Conservation (phyloP, 352 stramenopile genomes). For the Peronospora destructor region DNA sequence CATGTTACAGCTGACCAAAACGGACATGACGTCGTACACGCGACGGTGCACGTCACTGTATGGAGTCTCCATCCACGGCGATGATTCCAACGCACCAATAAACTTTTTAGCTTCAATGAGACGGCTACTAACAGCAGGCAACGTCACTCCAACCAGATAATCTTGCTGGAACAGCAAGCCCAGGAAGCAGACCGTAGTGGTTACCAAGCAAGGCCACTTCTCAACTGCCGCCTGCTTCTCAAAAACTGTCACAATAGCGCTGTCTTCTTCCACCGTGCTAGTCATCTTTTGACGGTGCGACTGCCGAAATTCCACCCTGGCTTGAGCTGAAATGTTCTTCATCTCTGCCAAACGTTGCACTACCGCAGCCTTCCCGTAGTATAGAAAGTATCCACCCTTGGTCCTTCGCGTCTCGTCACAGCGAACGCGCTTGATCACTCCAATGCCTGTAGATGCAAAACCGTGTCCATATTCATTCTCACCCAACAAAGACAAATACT, state of each 20-base stretch:
- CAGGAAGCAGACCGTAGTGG: constrained; percentile 48
- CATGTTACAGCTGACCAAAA: constrained; percentile 49
- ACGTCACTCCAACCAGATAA: constrained; percentile 13
- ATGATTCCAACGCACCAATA: constrained; percentile 17
- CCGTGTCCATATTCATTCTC: constrained; percentile 2
- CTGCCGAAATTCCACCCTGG: constrained; percentile 19
- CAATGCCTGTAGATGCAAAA: constrained; percentile 34
- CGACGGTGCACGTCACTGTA: constrained; percentile 45
- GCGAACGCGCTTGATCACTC: constrained; percentile 50
- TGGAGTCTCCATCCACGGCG: constrained; percentile 14
- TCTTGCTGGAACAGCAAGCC: constrained; percentile 47
- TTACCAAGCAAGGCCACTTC: constrained; percentile 52
- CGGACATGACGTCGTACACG: constrained; percentile 62
- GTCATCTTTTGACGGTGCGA: neutral
- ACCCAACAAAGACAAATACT: neutral
- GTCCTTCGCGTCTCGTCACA: constrained; percentile 22
- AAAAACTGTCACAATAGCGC: constrained; percentile 35
- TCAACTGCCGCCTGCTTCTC: constrained; percentile 37
- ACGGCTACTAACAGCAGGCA: constrained; percentile 37
- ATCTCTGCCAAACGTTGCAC: constrained; percentile 35
- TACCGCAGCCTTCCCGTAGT: constrained; percentile 41
- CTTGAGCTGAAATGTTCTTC: constrained; percentile 20
- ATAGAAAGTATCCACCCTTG: constrained; percentile 50
- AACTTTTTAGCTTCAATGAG: constrained; percentile 40
- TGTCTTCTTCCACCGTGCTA: constrained; percentile 39